Base-by-base conservation (phyloP, 2,329 filamentous ascomycete species). In the Seiridium unicorne region DNA sequence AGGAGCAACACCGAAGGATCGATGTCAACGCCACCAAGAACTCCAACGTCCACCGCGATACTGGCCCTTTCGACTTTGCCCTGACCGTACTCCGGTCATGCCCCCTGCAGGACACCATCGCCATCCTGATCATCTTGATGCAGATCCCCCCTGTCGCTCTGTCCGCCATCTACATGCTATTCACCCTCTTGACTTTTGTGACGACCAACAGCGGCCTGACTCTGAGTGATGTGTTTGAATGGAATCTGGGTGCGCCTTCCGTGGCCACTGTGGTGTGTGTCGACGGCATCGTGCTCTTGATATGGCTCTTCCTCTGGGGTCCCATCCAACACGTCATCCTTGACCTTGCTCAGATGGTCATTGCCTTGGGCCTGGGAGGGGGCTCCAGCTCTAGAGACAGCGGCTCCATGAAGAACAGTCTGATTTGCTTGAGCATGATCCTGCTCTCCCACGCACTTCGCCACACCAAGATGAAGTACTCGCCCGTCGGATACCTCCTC, bases 111-210 rank as follows among this genome's bases (percentile, higher is more conserved):
- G 94, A 98, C 78, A 97, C 94, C 62, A 92, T 97, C 77, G 93
- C 94, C 73, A 97, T 98, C 70, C 87, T 98, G 74, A 97, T 97
- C 77, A 91, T 97, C 69, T 86, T 98, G 66, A 90, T 97, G 76
- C 93, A 96, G 73, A 87, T 97, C 8, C 93, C 94, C 36, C 92
- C 93, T 31, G 89, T 94, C 69, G 88, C 94, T 61, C 84, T 97
- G 69, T 94, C 93, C 64, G 83, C 92, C 74, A 92, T 97, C 70
- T 96, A 97, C 76, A 89, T 93, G 72, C 85, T 97, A 66, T 98
- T 97, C 77, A 93, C 94, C 66, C 89, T 93, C 65, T 84, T 97
- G 72, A 97, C 93, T 53, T 96, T 97, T 72, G 92, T 97, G 64
- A 91, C 89, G 61, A 89, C 89, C 57, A 90, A 90, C 71, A 88